phyloP scores from a whole-genome alignment of 2,329 filamentous ascomycete genomes.

The Monilinia polystroma region DNA sequence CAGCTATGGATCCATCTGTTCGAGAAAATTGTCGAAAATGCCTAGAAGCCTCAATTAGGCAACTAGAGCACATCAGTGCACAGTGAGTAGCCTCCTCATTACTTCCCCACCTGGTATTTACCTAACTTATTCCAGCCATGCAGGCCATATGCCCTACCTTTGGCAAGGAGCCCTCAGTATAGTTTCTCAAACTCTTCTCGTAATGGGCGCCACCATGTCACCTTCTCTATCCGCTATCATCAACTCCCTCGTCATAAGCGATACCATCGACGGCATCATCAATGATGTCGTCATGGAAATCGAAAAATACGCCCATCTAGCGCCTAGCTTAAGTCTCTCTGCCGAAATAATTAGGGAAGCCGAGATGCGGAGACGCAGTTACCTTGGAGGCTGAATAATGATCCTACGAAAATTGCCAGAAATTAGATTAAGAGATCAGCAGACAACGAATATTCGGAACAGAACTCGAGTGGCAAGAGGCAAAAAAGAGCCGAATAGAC shows the following conservation, averaged over 20 bases:
- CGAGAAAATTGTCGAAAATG: conserved; percentile 79
- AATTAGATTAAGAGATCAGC: background rate
- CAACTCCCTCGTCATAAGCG: conserved; percentile 55
- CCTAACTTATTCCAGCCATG: conserved; percentile 55
- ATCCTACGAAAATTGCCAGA: background rate
- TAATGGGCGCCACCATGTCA: conserved; percentile 84
- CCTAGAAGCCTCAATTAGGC: conserved; percentile 74
- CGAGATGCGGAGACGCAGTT: conserved; percentile 66
- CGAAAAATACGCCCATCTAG: conserved; percentile 70
- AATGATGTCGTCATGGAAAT: conserved; percentile 75
- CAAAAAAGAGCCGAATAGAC: conserved; percentile 10
- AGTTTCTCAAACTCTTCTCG: conserved; percentile 75
- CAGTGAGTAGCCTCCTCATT: conserved; percentile 55
- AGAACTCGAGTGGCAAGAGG: background rate
- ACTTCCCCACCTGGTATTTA: background rate
- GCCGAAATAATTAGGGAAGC: conserved; percentile 80
- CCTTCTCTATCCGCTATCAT: conserved; percentile 66
- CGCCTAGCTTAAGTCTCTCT: conserved; percentile 73
- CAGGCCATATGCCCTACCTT: conserved; percentile 80
- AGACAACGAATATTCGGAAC: background rate
- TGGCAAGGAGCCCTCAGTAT: conserved; percentile 84
- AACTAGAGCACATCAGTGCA: conserved; percentile 74
- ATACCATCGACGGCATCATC: conserved; percentile 72
- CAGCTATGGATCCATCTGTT: conserved; percentile 68
- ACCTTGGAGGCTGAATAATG: conserved; percentile 45